Evolutionary conservation across 1,139 yeast genomes (phyloP), one percentile per base, ranked within the genome.

Genomic region (Barnettozyma hawaiiensis): DNA sequence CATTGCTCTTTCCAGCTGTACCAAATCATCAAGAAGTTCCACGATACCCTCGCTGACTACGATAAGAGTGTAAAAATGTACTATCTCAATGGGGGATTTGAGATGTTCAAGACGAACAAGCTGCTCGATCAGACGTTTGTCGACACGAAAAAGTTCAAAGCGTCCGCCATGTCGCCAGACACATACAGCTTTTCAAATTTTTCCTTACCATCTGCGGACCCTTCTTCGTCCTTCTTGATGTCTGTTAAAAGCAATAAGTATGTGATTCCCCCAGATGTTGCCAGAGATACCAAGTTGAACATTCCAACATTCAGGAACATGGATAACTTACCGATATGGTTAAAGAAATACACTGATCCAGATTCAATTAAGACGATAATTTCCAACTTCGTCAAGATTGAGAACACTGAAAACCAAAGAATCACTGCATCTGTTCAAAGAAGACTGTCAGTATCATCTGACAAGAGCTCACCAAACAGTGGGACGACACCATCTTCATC

Each of bases 371-470:
- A 59, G 2, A 54, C 63, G 16, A 58, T 78, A 39, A 57, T 65
- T 18, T 47, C 57, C 10, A 66, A 72, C 44, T 74, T 76, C 50
- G 59, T 63, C 43, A 71, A 66, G 45, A 71, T 77, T 45, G 83
- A 78, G 59, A 62, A 61, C 31, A 55, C 69, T 40, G 85, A 79
- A 54, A 71, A 69, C 47, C 55, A 64, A 14, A 62, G 84, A 47
- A 60, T 78, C 37, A 70, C 68, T 42, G 58, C 64, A 4, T 44
- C 51, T 18, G 40, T 50, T 33, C 44, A 49, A 33, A 52, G 58
- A 45, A 46, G 50, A 16, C 52, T 59, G 42, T 60, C 66, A 3
- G 45, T 59, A 27, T 47, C 60, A 2, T 37, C 41, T 4, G 18
- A 23, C 8, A 33, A 37, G 14, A 42, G 27, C 27, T 45, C 50